A percentile compares a stretch with the other conserved stretches of the same genome.
phyloP scores from a whole-genome alignment of 2,329 filamentous ascomycete species.

The Diaporthe humulicola region DNA sequence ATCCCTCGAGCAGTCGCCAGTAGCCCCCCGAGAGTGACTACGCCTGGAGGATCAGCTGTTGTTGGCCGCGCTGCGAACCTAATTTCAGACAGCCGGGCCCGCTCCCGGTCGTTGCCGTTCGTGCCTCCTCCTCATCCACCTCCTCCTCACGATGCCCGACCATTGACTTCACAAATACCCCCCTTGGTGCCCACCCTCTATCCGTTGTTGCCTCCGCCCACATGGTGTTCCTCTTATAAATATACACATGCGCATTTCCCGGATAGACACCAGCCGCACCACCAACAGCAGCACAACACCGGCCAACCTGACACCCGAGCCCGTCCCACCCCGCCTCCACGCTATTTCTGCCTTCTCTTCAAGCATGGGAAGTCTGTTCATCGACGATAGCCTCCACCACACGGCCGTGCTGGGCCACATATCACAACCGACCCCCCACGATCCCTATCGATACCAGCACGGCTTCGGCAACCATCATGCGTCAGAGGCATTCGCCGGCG shows the following conservation, averaged over 20 bases:
- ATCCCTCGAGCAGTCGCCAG: neutral
- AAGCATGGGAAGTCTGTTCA: conserved; percentile 34
- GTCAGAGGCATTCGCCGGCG: conserved; percentile 35
- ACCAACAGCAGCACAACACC: neutral
- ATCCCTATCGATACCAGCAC: conserved; percentile 37
- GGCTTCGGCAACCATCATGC: conserved; percentile 37
- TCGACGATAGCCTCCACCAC: conserved; percentile 36
- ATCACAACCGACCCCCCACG: conserved; percentile 25
- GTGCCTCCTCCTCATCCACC: neutral
- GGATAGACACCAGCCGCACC: neutral
- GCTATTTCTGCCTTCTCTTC: neutral
- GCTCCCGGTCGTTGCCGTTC: conserved; percentile 24
- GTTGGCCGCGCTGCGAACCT: conserved; percentile 5
- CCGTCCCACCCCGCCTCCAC: neutral
- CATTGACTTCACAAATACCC: conserved; percentile 21
- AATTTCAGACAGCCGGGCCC: conserved; percentile 14
- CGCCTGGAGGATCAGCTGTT: neutral
- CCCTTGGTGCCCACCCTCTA: conserved; percentile 9
- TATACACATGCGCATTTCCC: neutral
- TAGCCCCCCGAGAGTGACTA: neutral
- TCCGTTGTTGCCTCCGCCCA: neutral
- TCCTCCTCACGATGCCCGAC: conserved; percentile 20
- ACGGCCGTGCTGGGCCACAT: conserved; percentile 32
- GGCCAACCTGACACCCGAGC: neutral
- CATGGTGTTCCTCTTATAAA: neutral